Percentiles rank a stretch among this genome's conserved stretches.
These are phyloP conservation scores for Scleroderma citrinum DNA, from an alignment of 768 basidiomycete genomes.

Conservation along the genomic window DNA sequence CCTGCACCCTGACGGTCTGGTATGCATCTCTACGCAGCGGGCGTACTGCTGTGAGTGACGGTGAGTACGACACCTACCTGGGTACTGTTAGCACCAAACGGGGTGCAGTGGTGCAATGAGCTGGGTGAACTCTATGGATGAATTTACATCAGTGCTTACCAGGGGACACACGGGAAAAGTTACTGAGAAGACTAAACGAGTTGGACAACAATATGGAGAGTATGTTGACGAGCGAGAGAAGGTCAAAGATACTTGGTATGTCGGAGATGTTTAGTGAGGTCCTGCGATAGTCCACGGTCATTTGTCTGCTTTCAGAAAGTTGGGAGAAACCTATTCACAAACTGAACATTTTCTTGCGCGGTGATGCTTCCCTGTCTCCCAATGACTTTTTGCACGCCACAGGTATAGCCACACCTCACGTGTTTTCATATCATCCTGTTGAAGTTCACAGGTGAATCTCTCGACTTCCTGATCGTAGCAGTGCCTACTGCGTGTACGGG, in stretches of 20 bases:
- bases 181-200: slow-evolving; percentile 70
- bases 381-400: no score
- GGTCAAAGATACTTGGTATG: slow-evolving; percentile 30
- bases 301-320: no score
- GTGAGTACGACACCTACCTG: neutral
- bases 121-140: slow-evolving; percentile 32
- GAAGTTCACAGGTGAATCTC: no score
- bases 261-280: slow-evolving; percentile 29
- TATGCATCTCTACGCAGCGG: slow-evolving; percentile 28
- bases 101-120: slow-evolving; percentile 28
- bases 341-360: no score
- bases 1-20: slow-evolving; percentile 55
- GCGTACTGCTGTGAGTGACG: neutral
- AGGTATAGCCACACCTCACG: no score
- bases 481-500: no score
- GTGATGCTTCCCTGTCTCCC: no score
- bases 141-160: slow-evolving; percentile 56
- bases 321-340: no score
- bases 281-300: no score
- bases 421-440: no score
- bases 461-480: no score
- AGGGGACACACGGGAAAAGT: slow-evolving; percentile 73
- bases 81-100: neutral
- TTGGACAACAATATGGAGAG: slow-evolving; percentile 70
- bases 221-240: slow-evolving; percentile 50